A percentile compares a stretch with the other conserved stretches of the same genome.
Conservation (phyloP, 2,329 filamentous ascomycete genomes). For the Exophiala alcalophila region DNA sequence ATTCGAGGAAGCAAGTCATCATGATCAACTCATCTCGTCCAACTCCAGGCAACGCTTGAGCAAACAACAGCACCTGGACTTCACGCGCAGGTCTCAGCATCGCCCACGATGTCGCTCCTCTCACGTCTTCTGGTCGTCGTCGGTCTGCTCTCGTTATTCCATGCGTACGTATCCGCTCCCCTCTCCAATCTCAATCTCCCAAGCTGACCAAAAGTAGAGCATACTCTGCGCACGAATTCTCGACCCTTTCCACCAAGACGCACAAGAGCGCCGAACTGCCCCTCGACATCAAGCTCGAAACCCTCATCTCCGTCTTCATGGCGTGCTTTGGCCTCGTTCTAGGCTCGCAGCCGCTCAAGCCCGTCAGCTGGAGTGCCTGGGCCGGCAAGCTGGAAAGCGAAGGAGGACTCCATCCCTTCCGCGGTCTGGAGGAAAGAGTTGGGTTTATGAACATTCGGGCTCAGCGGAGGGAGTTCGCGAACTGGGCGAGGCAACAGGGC, state of each 20-base stretch:
- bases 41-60: not conserved
- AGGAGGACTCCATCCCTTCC: constrained; percentile 74
- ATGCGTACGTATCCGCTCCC: constrained; percentile 65
- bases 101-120: constrained; percentile 62
- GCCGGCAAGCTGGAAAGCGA: constrained; percentile 68
- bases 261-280: constrained; percentile 55
- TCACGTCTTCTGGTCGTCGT: constrained; percentile 68
- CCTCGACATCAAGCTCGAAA: constrained; percentile 83
- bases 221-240: constrained; percentile 94
- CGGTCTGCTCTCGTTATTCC: constrained; percentile 74
- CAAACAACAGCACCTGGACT: no score
- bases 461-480: constrained; percentile 72
- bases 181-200: constrained; percentile 11
- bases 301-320: constrained; percentile 73
- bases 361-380: constrained; percentile 82
- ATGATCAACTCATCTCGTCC: no score
- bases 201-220: constrained; percentile 57
- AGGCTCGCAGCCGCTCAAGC: constrained; percentile 72
- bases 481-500: constrained; percentile 60
- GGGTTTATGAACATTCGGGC: constrained; percentile 83
- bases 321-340: constrained; percentile 80
- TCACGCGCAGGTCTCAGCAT: no score
- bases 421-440: constrained; percentile 70
- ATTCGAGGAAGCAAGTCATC: no score
- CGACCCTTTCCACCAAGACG: constrained; percentile 53